phyloP scores from a whole-genome alignment of 345 rosid species.

The Dipteronia dyeriana region DNA sequence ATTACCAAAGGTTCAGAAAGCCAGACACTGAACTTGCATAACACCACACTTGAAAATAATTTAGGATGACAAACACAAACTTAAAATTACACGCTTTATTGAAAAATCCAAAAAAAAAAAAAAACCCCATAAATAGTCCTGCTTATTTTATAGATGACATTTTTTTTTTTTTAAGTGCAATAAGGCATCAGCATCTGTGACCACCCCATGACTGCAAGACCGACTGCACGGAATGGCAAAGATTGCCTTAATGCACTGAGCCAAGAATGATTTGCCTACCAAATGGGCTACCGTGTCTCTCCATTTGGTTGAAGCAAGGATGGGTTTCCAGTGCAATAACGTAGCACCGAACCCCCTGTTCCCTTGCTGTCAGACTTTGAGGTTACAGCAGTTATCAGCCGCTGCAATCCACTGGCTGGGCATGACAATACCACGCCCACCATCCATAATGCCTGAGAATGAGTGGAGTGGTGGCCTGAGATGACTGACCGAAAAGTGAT shows the following conservation, averaged over 20 bases:
- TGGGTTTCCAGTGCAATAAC: constrained; percentile 22
- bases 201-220: constrained; percentile 15
- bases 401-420: constrained; percentile 76
- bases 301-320: constrained; percentile 41
- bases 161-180: constrained; percentile 22
- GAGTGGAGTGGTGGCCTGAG: constrained; percentile 42
- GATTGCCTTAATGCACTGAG: constrained; percentile 41
- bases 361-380: constrained; percentile 47
- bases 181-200: constrained; percentile 24
- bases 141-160: background rate
- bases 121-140: constrained; percentile 9
- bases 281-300: constrained; percentile 34
- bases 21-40: constrained; percentile 9
- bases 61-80: constrained; percentile 15
- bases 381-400: constrained; percentile 62
- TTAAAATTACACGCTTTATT: constrained; percentile 1
- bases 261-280: constrained; percentile 99
- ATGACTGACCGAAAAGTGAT: constrained; percentile 36
- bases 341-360: constrained; percentile 30
- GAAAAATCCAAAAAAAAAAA: background rate
- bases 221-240: constrained; percentile 17
- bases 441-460: constrained; percentile 43
- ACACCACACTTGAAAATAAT: constrained; percentile 9
- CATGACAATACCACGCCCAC: constrained; percentile 53
- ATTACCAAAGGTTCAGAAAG: background rate